A percentile compares a stretch with the other conserved stretches of the same genome.
phyloP scores from a whole-genome alignment of 768 basidiomycete species.

The Podaxis sp. region DNA sequence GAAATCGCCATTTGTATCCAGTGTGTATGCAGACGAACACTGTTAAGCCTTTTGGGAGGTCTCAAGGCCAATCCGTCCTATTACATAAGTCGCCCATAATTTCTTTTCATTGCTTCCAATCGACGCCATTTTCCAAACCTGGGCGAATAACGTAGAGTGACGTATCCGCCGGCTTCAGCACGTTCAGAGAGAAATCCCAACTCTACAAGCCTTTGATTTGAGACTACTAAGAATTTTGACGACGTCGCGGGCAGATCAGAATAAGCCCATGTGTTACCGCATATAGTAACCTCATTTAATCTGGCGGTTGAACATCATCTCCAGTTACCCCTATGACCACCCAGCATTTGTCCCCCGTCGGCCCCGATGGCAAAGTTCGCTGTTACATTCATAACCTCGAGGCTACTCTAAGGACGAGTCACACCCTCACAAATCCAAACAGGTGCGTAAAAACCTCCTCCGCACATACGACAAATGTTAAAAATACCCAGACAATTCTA shows the following conservation, averaged over 20 bases:
- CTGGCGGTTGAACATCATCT: not conserved
- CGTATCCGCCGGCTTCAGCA: not conserved
- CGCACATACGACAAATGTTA: not conserved
- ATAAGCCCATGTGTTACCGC: not conserved
- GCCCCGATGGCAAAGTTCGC: slow-evolving; percentile 29
- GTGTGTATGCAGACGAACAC: slow-evolving; percentile 8
- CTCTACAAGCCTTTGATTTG: too few relatives aligned
- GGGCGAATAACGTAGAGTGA: not conserved
- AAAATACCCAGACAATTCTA: slow-evolving; percentile 32
- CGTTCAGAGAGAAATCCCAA: not conserved
- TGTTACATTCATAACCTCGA: slow-evolving; percentile 25
- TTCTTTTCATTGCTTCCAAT: too few relatives aligned
- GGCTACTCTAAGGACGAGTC: slow-evolving; percentile 26
- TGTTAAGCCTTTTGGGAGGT: not conserved
- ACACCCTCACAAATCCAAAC: slow-evolving; percentile 27
- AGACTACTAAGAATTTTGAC: too few relatives aligned
- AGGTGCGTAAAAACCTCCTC: slow-evolving; percentile 27
- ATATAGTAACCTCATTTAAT: slow-evolving; percentile 3
- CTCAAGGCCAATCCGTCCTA: not conserved
- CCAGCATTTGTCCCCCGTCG: slow-evolving; percentile 24
- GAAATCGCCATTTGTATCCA: slow-evolving; percentile 29
- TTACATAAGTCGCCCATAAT: slow-evolving; percentile 16
- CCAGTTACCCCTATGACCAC: not conserved
- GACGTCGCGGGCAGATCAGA: not conserved
- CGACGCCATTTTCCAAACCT: not conserved